Conservation (phyloP, 768 basidiomycete species). For the Roridomyces roridus region DNA sequence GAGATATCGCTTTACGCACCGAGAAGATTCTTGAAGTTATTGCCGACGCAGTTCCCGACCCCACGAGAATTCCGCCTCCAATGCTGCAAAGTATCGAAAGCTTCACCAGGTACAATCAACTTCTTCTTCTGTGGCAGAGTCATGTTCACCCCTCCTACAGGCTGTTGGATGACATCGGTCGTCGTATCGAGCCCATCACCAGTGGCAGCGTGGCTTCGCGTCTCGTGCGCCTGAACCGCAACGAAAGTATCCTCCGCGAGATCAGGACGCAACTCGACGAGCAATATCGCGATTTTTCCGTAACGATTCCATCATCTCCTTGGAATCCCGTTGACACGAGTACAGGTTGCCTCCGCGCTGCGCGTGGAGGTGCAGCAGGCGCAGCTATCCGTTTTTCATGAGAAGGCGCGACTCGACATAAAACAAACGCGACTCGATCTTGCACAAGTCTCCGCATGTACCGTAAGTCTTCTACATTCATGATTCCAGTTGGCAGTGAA, state of each 20-base stretch:
- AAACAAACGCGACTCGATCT: no score
- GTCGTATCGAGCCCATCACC: not conserved
- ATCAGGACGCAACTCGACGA: not conserved
- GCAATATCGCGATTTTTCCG: not conserved
- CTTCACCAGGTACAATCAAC: not conserved
- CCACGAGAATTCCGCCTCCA: not conserved
- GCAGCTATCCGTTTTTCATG: no score
- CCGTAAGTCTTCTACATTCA: no score
- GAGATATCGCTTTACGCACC: not conserved
- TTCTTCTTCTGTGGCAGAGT: not conserved
- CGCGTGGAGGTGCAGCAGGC: not conserved
- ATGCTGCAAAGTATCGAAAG: not conserved
- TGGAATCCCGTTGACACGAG: not conserved
- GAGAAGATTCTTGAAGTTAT: conserved; percentile 2
- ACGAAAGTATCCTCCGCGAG: not conserved
- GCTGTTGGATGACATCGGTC: not conserved
- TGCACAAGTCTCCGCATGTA: no score
- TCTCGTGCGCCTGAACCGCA: not conserved
- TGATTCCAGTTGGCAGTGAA: no score
- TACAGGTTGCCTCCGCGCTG: not conserved
- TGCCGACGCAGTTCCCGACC: conserved; percentile 1
- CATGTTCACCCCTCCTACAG: not conserved
- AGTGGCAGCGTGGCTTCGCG: not conserved
- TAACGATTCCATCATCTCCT: not conserved
- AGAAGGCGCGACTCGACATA: no score